Base-by-base conservation (phyloP, 345 rosid genomes). In the Pugionium dolabratum region DNA sequence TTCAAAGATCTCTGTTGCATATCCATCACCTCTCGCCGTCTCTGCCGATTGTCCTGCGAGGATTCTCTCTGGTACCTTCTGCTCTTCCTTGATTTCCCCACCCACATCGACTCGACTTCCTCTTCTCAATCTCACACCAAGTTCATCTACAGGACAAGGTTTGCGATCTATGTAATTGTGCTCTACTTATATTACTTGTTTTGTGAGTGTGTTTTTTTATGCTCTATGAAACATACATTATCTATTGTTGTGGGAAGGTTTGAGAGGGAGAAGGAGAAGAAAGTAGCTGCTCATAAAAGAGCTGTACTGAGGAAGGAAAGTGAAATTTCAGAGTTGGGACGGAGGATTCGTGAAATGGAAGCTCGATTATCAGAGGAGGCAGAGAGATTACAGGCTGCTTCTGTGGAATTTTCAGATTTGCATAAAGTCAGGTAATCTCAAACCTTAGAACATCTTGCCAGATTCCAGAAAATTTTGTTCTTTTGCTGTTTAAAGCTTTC, bases 11-110 rank as follows among this genome's bases (percentile, higher is more conserved):
- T 93, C n/a, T 90, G 97, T 26, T 75, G 89, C 75, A 43, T 90
- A 76, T 86, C 99, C 3, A 90, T 93, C 81, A 70, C 89, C 69
- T 82, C 94, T 72, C 75, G 79, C 9, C 87, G 88, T 69, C 94
- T 86, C 67, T 80, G 31, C 69, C 85, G 88, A 5, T 81, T 90
- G 34, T 85, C 95, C 69, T 34, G 37, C 4, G 96, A 88, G 42
- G 83, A 85, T 78, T 71, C 86, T 4, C 77, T 90, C 75, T 93
- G 95, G 95, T 73, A 76, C 41, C 67, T 7, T 61, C 75, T 90
- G 8, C 82, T 90, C 68, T 65, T 79, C 62, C 54, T 75, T 64
- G 89, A 90, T 79, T 84, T 78, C 61, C 69, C 77, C 27, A 40
- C 18, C 4, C 71, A 43, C 32, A 65, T 31, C 49, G 53, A 72